Percentiles rank a stretch among this genome's conserved stretches.
Evolutionary conservation across 2,329 filamentous ascomycete species (phyloP).

Genomic region (Alternaria conjuncta): DNA sequence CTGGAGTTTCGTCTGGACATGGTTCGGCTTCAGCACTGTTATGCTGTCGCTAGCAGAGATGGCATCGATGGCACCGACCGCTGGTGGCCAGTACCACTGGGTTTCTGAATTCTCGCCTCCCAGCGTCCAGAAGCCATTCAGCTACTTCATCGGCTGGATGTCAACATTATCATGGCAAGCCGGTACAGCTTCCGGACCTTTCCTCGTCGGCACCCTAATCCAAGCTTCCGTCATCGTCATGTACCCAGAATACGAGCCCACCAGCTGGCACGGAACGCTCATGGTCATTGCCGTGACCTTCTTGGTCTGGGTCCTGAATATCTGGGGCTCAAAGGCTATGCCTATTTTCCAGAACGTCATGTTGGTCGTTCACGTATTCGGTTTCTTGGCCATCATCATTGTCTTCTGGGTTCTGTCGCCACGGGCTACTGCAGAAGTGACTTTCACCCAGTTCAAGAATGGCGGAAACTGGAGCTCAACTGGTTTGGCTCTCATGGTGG

Average conservation of each 20-base stretch:
- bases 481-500: conserved; percentile 50
- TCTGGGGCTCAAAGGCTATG: conserved; percentile 40
- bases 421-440: conserved; percentile 33
- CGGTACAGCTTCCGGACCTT: conserved; percentile 56
- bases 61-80: conserved; percentile 45
- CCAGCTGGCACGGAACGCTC: conserved; percentile 58
- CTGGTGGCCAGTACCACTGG: conserved; percentile 47
- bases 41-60: conserved; percentile 45
- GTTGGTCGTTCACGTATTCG: conserved; percentile 51
- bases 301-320: conserved; percentile 53
- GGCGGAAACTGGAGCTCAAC: conserved; percentile 49
- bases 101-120: conserved; percentile 44
- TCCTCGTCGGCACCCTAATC: conserved; percentile 57
- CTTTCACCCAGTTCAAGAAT: conserved; percentile 47
- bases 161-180: conserved; percentile 59
- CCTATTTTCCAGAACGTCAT: conserved; percentile 46
- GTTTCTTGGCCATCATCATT: conserved; percentile 54
- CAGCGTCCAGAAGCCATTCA: conserved; percentile 35
- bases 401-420: conserved; percentile 47
- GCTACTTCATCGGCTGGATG: conserved; percentile 54
- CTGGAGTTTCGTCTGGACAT: conserved; percentile 46
- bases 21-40: conserved; percentile 40
- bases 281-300: conserved; percentile 56
- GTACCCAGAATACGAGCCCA: conserved; percentile 50
- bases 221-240: conserved; percentile 53